These are phyloP conservation scores for Microdochium trichocladiopsis DNA, from an alignment of 2,329 filamentous ascomycete species.

Conservation along the genomic window DNA sequence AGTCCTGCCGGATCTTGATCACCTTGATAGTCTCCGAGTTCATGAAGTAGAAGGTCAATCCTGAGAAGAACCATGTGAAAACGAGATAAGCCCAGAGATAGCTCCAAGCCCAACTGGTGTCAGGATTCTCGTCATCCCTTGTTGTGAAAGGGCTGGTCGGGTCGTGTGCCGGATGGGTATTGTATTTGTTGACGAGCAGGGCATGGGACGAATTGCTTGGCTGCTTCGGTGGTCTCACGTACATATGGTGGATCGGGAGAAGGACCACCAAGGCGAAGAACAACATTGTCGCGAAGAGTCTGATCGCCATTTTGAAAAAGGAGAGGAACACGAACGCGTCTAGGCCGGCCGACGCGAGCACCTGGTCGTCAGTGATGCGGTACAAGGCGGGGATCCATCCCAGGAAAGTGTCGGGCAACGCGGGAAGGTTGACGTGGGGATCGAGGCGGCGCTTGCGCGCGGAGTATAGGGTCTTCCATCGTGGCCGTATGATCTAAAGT, in stretches of 20 bases:
- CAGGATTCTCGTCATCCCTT: slow-evolving; percentile 4
- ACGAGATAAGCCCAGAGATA: slow-evolving; percentile 90
- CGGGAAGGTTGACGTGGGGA: slow-evolving; percentile 55
- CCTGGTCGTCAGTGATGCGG: slow-evolving; percentile 78
- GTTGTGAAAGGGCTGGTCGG: slow-evolving; percentile 2
- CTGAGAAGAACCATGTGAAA: slow-evolving; percentile 93
- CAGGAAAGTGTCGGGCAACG: slow-evolving; percentile 76
- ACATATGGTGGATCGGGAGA: slow-evolving; percentile 76
- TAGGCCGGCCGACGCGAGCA: slow-evolving; percentile 82
- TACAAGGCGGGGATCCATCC: slow-evolving; percentile 90
- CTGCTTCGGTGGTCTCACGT: slow-evolving; percentile 24
- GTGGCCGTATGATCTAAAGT: slow-evolving; percentile 70
- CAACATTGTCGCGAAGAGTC: slow-evolving; percentile 71
- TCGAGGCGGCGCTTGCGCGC: slow-evolving; percentile 74
- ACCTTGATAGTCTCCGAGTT: slow-evolving; percentile 77
- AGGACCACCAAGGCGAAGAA: slow-evolving; percentile 77
- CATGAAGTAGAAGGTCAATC: slow-evolving; percentile 74
- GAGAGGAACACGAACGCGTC: slow-evolving; percentile 94
- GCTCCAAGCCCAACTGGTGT: slow-evolving; percentile 15
- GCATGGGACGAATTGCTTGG: not conserved
- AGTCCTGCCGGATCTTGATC: slow-evolving; percentile 80
- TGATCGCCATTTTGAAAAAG: slow-evolving; percentile 94
- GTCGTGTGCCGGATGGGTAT: slow-evolving; percentile 2
- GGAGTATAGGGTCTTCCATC: slow-evolving; percentile 88
- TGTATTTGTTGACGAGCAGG: not conserved